Base-by-base conservation (phyloP, 2,329 filamentous ascomycete genomes). In the Aureobasidium sp. region DNA sequence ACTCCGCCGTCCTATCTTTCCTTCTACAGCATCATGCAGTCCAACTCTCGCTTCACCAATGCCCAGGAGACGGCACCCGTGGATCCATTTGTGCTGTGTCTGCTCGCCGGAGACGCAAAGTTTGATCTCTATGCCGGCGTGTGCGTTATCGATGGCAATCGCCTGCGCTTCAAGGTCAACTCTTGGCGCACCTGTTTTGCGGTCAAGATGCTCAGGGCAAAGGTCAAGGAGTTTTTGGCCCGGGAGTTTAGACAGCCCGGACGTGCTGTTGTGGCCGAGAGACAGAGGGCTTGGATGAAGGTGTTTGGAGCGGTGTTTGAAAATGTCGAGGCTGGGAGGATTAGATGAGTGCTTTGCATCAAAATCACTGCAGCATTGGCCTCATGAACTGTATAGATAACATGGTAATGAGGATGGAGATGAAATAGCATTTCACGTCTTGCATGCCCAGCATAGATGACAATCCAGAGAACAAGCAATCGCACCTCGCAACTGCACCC, bases 21-120 rank as follows among this genome's bases (percentile, higher is more conserved):
- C 0, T 99, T 96, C 74, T 97, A 97, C 76, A 89, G 96, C 73
- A 96, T 97, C 66, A 96, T 97, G 90, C 92, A 97, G 74, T 88
- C 89, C 2, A 91, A 79, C 77, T 90, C 87, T 82, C 83, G 82
- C 64, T 87, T 88, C 69, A 90, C 93, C 67, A 95, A 96, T 66
- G 94, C 94, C 0, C 92, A 97, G 67, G 91, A 96, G 71, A 95
- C 90, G 1, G 68, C 69, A 65, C 76, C 61, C 68, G 77, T 2
- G 90, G 87, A 12, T 49, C 87, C 91, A 47, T 89, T 97, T 66
- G 86, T 91, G 12, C 84, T 97, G 67, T 86, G 89, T 17, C 78
- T 99, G 31, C 82, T 97, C 58, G 94, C 91, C 63, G 94, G 92
- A 39, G 93, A 97, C 65, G 87, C 90, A 20, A 89, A 92, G 62